These are phyloP conservation scores for Cryphonectria radicalis DNA, from an alignment of 2,329 filamentous ascomycete genomes.

Conservation along the genomic window DNA sequence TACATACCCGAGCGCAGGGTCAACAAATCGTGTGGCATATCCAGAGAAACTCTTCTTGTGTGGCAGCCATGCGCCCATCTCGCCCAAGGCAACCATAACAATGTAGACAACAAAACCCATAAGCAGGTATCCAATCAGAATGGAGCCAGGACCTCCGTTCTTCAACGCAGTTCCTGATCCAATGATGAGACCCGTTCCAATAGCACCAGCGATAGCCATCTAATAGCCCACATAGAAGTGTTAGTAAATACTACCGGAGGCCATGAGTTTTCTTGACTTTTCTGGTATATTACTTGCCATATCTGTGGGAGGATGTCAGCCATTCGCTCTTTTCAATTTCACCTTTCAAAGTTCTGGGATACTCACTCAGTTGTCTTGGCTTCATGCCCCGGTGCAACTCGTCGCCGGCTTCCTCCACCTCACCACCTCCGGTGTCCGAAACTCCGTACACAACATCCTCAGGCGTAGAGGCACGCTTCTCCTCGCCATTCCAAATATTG, in stretches of 20 bases:
- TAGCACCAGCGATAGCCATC: constrained; percentile 29
- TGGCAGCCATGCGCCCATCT: constrained; percentile 71
- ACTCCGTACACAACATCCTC: constrained; percentile 13
- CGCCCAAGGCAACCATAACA: constrained; percentile 70
- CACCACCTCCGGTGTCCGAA: constrained; percentile 9
- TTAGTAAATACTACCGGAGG: not conserved
- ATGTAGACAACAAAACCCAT: constrained; percentile 56
- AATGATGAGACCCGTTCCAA: constrained; percentile 50
- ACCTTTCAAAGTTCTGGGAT: not conserved
- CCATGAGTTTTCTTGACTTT: not conserved
- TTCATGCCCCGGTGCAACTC: constrained; percentile 28
- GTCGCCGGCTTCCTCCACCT: constrained; percentile 21
- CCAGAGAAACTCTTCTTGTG: constrained; percentile 66
- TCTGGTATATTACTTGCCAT: constrained; percentile 22
- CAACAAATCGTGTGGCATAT: constrained; percentile 67
- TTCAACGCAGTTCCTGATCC: constrained; percentile 55
- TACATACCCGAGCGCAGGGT: constrained; percentile 43
- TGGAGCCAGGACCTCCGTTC: constrained; percentile 48
- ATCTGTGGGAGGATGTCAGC: constrained; percentile 17
- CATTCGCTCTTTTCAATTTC: too few species aligned
- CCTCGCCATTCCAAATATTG: constrained; percentile 23
- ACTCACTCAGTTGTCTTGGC: constrained; percentile 26
- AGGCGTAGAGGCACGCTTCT: constrained; percentile 23
- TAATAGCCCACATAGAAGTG: not conserved
- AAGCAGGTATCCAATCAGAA: constrained; percentile 47